Percentiles rank a stretch among this genome's conserved stretches.
Evolutionary conservation across 257 asterid species (phyloP).

Genomic region (Thymus mandschuricus): DNA sequence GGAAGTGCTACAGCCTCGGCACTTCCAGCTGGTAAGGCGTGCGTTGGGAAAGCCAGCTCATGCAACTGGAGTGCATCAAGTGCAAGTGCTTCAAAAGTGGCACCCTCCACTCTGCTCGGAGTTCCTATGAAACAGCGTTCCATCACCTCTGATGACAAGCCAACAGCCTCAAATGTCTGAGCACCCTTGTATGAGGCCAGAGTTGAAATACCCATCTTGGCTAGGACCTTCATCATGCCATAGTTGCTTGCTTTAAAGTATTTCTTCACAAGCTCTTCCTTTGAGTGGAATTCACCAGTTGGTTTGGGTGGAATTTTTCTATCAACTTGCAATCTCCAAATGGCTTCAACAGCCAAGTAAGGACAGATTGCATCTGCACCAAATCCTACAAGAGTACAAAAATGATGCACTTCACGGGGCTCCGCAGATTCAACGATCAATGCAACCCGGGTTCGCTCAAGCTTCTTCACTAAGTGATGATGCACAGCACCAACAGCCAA

Average conservation of each 20-base stretch:
- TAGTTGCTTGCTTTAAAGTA: slow-evolving; percentile 86
- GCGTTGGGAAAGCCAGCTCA: too few species aligned
- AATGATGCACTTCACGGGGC: slow-evolving; percentile 99
- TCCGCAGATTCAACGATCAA: slow-evolving; percentile 94
- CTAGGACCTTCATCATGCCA: slow-evolving; percentile 99
- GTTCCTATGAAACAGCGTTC: too few species aligned
- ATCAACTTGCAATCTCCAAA: slow-evolving; percentile 95
- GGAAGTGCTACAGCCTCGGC: too few species aligned
- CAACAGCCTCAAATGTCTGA: too few species aligned
- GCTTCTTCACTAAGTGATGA: slow-evolving; percentile 92
- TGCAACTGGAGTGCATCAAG: too few species aligned
- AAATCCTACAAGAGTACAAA: slow-evolving; percentile 96
- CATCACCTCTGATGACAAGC: too few species aligned
- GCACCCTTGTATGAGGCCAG: too few species aligned
- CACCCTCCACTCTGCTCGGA: too few species aligned
- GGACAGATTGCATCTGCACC: slow-evolving; percentile 99
- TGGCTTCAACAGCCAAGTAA: slow-evolving; percentile 86
- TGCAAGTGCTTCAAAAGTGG: too few species aligned
- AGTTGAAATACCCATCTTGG: slow-evolving; percentile 31
- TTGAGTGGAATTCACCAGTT: slow-evolving; percentile 78
- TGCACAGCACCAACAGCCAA: slow-evolving; percentile 98
- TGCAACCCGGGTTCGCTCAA: slow-evolving; percentile 91
- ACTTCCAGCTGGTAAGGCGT: too few species aligned
- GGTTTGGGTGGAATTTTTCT: slow-evolving; percentile 92
- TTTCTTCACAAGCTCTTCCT: slow-evolving; percentile 82